Evolutionary conservation across 2,329 filamentous ascomycete species (phyloP), one percentile per base, ranked within the genome.

Genomic region (Fusarium irregulare): DNA sequence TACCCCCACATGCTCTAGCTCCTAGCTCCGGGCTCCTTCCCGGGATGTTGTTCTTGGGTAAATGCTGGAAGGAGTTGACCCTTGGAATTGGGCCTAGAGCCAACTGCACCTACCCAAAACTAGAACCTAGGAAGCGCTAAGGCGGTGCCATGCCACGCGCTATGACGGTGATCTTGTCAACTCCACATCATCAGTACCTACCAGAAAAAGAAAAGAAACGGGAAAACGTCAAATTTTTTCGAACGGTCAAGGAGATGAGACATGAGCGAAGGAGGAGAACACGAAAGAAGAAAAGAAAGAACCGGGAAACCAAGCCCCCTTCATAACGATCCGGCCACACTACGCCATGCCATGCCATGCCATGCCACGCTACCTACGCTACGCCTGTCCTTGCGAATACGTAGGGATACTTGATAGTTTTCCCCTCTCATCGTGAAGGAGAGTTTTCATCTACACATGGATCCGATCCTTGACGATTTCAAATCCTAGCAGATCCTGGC

Each of bases 141-240:
- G 21, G 16, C 21, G 20, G 7, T 41, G 18, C 49, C n/a, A 46
- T 55, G 21, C 23, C 30, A 48, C 20, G 34, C 34, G 50, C 21
- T 34, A 59, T 56, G 50, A 60, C 32, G 60, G 40, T 71, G 63
- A 71, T 71, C 64, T 48, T 47, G 37, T 56, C 16, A 70, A 57
- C 47, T 68, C 58, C 56, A 71, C 67, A 57, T 59, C 23, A 32
- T 34, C 23, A 53, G 47, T 49, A 23, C 46, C 20, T 42, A 37
- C 41, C 30, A 20, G 25, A 63, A 62, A 42, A 65, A 40, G 25
- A 54, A 66, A 70, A 32, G 25, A 62, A 50, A 48, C 46, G 40
- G 44, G 51, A 46, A 45, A 27, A 65, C 28, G 34, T 68, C 50
- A 25, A 46, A 14, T 53, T 53, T 64, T 63, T 56, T 41, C 46